Conservation (phyloP, 202 grass and related monocot genomes). For the Hordeum pubiflorum region DNA sequence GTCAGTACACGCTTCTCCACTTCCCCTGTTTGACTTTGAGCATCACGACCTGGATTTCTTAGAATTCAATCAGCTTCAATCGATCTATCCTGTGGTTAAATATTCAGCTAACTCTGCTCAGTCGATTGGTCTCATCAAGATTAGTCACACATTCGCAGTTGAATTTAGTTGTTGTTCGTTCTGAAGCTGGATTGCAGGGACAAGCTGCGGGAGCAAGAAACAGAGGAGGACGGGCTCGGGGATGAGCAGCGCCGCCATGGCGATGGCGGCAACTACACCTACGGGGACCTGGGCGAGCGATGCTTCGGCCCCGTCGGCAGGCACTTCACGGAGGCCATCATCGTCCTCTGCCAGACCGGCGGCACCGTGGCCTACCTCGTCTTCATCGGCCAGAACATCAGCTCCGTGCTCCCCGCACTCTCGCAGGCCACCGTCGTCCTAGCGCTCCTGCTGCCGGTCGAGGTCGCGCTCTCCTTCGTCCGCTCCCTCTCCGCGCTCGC, state of each 20-base stretch:
- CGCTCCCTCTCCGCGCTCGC: constrained; percentile 59
- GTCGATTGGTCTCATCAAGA: background rate
- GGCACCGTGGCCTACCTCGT: constrained; percentile 79
- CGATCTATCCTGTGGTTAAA: background rate
- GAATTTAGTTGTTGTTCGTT: background rate
- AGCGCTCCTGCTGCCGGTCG: constrained; percentile 45
- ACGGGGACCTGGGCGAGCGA: constrained; percentile 61
- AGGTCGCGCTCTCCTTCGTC: constrained; percentile 64
- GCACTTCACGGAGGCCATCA: constrained; percentile 60
- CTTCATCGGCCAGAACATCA: constrained; percentile 89
- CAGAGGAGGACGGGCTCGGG: background rate
- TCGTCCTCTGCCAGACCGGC: constrained; percentile 63
- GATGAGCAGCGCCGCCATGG: background rate
- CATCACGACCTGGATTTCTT: background rate
- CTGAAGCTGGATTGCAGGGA: constrained; percentile 66
- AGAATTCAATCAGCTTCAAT: background rate
- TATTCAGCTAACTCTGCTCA: background rate
- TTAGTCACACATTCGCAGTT: background rate
- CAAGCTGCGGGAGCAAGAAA: constrained; percentile 44
- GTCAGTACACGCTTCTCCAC: constrained; percentile 24
- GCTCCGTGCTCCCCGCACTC: constrained; percentile 46
- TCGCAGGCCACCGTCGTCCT: constrained; percentile 44
- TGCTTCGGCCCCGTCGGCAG: constrained; percentile 51
- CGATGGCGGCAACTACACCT: constrained; percentile 35
- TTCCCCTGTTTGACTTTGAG: background rate